Conservation (phyloP, 345 rosid genomes). For the Toxicodendron radicans region DNA sequence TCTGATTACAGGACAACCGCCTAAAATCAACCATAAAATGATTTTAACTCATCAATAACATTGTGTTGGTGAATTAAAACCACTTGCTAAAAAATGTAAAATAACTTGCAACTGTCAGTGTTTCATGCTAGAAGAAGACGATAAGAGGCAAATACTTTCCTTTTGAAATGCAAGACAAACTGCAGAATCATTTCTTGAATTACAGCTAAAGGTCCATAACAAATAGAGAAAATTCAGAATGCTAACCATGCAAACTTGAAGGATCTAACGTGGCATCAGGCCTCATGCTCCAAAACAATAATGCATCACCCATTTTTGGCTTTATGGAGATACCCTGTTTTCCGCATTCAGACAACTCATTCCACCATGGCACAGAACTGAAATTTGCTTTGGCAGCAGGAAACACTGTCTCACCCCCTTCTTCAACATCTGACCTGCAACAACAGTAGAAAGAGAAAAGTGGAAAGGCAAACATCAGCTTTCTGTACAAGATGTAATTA, state of each 20-base stretch:
- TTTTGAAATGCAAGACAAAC: conserved; percentile 8
- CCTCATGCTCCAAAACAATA: conserved; percentile 91
- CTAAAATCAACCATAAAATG: conserved; percentile 34
- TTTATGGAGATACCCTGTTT: conserved; percentile 70
- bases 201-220: neutral
- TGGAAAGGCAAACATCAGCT: conserved; percentile 8
- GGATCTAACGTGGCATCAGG: conserved; percentile 90
- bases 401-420: conserved; percentile 96
- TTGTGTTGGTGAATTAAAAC: neutral
- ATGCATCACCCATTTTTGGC: conserved; percentile 87
- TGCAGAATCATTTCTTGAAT: conserved; percentile 12
- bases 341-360: conserved; percentile 84
- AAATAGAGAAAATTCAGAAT: neutral
- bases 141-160: neutral
- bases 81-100: neutral
- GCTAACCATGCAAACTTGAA: conserved; percentile 82
- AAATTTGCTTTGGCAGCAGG: conserved; percentile 66
- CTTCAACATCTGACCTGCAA: conserved; percentile 91
- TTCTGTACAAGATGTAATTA: neutral
- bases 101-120: neutral
- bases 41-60: neutral
- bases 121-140: neutral
- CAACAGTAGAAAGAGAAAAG: conserved; percentile 11
- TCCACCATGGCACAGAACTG: conserved; percentile 73
- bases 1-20: conserved; percentile 85